Evolutionary conservation across 495 filamentous ascomycete genomes (phyloP).

Genomic region (Chaetomidium leptoderma): DNA sequence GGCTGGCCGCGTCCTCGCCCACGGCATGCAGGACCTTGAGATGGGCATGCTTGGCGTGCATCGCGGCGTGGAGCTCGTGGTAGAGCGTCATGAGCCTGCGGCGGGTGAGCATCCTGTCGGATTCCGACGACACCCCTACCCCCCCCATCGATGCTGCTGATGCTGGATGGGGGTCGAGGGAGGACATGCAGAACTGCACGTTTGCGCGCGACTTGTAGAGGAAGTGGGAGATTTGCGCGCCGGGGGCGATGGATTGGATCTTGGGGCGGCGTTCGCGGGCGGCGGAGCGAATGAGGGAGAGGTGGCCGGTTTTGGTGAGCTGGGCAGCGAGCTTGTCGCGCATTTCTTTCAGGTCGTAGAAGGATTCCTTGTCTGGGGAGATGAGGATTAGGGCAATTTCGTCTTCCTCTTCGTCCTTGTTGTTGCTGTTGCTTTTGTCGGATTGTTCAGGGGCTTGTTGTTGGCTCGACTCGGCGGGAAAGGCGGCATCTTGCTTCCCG

Average conservation of each 20-base stretch:
- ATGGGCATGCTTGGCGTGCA: conserved; percentile 76
- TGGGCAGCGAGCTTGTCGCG: conserved; percentile 70
- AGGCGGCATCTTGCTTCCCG: conserved; percentile 31
- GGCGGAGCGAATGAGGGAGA: conserved; percentile 69
- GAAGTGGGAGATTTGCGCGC: conserved; percentile 79
- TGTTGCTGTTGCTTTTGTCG: conserved; percentile 17
- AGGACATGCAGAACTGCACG: conserved; percentile 92
- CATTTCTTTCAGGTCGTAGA: conserved; percentile 85
- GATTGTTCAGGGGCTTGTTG: background rate
- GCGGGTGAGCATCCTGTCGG: conserved; percentile 49
- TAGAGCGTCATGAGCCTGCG: conserved; percentile 81
- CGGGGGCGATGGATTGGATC: conserved; percentile 69
- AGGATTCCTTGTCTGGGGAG: conserved; percentile 85
- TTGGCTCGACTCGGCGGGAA: conserved; percentile 22
- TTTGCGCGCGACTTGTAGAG: conserved; percentile 89
- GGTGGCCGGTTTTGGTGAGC: conserved; percentile 69
- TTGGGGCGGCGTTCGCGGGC: conserved; percentile 65
- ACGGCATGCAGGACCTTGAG: conserved; percentile 81
- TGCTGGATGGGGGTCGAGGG: conserved; percentile 49
- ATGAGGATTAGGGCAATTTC: conserved; percentile 90
- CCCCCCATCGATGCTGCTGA: background rate
- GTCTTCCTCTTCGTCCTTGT: conserved; percentile 48
- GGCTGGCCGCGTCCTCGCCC: conserved; percentile 63
- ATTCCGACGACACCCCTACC: background rate
- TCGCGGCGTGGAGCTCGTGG: conserved; percentile 71